Percentiles rank a stretch among this genome's conserved stretches.
Conservation (phyloP, 2,329 filamentous ascomycete genomes). For the Sclerotinia subarctica region DNA sequence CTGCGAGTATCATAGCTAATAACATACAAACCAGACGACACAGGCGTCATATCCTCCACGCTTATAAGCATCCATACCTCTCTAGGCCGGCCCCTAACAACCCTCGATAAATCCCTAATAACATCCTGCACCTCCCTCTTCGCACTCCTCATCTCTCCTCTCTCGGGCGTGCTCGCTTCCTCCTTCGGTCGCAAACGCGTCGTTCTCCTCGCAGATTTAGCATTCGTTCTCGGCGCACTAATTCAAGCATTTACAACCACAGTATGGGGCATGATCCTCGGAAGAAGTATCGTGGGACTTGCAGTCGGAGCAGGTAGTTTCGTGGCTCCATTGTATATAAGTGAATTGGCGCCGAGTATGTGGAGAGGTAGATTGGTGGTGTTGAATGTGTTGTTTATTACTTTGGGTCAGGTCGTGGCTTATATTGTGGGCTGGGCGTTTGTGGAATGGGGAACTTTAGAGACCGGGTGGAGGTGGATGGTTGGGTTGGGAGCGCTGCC, state of each 20-base stretch:
- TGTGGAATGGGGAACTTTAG: conserved; percentile 49
- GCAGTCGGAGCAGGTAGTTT: conserved; percentile 76
- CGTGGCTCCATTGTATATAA: conserved; percentile 83
- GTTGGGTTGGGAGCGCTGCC: conserved; percentile 81
- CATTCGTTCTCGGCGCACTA: conserved; percentile 67
- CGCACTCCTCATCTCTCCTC: conserved; percentile 61
- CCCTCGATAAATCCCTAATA: conserved; percentile 66
- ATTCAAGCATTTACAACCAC: conserved; percentile 58
- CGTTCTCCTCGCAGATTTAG: conserved; percentile 59
- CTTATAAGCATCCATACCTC: conserved; percentile 61
- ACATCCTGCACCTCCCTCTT: conserved; percentile 67
- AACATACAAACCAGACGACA: conserved; percentile 30
- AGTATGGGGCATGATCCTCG: conserved; percentile 63
- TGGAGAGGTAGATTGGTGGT: conserved; percentile 79
- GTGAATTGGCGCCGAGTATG: conserved; percentile 75
- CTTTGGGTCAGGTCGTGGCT: conserved; percentile 82
- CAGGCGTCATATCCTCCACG: conserved; percentile 63
- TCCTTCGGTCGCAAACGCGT: conserved; percentile 58
- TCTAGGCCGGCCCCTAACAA: conserved; percentile 54
- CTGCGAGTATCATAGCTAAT: neutral
- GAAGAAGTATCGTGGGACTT: conserved; percentile 66
- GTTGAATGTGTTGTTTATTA: conserved; percentile 78
- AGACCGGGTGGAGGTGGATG: conserved; percentile 82
- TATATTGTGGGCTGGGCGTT: conserved; percentile 82
- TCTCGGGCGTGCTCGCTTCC: conserved; percentile 63